phyloP scores from a whole-genome alignment of 495 filamentous ascomycete species.

The Aspergillus haitiensis region DNA sequence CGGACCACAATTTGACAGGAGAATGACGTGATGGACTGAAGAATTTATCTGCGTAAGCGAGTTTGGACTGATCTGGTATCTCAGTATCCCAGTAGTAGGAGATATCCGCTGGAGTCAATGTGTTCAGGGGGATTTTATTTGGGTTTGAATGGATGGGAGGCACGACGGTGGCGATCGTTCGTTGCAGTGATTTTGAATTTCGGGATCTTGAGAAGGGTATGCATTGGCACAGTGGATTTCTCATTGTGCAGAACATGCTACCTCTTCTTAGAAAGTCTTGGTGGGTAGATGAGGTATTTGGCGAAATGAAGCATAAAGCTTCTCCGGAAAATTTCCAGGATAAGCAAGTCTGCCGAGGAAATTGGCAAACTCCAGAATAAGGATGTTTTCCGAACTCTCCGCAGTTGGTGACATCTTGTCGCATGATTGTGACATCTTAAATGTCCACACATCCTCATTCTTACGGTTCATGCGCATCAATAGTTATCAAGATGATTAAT shows the following conservation, averaged over 20 bases:
- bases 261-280: neutral
- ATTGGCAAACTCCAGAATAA: neutral
- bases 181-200: neutral
- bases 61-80: slow-evolving; percentile 54
- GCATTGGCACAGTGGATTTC: slow-evolving; percentile 2
- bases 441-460: neutral
- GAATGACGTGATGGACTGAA: slow-evolving; percentile 57
- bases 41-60: slow-evolving; percentile 57
- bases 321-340: slow-evolving; percentile 12
- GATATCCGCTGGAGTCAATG: slow-evolving; percentile 40
- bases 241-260: slow-evolving; percentile 10
- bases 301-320: slow-evolving; percentile 12
- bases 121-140: slow-evolving; percentile 34
- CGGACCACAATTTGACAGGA: slow-evolving; percentile 68
- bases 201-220: neutral
- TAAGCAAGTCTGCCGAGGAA: slow-evolving; percentile 20
- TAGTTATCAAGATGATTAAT: slow-evolving; percentile 77
- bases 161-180: slow-evolving; percentile 13
- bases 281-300: slow-evolving; percentile 1
- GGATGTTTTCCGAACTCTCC: slow-evolving; percentile 17
- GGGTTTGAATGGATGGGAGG: slow-evolving; percentile 18
- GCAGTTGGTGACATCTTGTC: slow-evolving; percentile 16
- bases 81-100: slow-evolving; percentile 60
- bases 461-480: neutral
- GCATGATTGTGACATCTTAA: neutral